phyloP scores from a whole-genome alignment of 352 stramenopile species.

The Elongisporangium undulatum region DNA sequence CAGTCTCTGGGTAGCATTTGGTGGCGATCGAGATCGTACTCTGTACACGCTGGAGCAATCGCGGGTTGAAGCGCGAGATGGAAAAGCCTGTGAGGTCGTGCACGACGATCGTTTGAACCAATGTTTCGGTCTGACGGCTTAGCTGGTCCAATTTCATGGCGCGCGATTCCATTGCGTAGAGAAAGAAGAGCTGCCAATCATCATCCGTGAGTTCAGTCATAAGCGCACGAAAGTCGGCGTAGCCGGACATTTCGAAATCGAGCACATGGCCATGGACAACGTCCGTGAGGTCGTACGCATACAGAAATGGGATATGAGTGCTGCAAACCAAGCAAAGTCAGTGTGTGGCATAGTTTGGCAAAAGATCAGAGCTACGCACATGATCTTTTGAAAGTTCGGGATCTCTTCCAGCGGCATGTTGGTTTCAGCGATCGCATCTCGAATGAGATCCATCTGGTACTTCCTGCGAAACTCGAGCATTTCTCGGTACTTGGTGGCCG shows the following conservation, averaged over 20 bases:
- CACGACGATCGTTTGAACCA: constrained; percentile 61
- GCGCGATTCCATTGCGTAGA: constrained; percentile 75
- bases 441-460: constrained; percentile 53
- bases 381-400: constrained; percentile 64
- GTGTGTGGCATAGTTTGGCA: not conserved
- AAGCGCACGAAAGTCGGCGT: constrained; percentile 54
- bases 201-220: constrained; percentile 57
- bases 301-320: constrained; percentile 49
- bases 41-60: constrained; percentile 40
- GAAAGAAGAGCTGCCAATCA: constrained; percentile 62
- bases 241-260: constrained; percentile 71
- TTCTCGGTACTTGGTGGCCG: constrained; percentile 56
- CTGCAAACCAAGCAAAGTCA: constrained; percentile 5
- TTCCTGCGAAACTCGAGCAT: constrained; percentile 62
- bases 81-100: constrained; percentile 66
- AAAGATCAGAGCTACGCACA: constrained; percentile 14
- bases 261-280: constrained; percentile 36
- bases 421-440: constrained; percentile 40
- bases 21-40: constrained; percentile 40
- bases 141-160: constrained; percentile 61
- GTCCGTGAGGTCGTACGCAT: constrained; percentile 57
- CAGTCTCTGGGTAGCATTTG: constrained; percentile 62
- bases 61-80: constrained; percentile 51
- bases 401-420: constrained; percentile 52
- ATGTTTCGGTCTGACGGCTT: constrained; percentile 41